Evolutionary conservation across 139 green algal species (phyloP), one percentile per base, ranked within the genome.

Genomic region (Chlorella sp.): DNA sequence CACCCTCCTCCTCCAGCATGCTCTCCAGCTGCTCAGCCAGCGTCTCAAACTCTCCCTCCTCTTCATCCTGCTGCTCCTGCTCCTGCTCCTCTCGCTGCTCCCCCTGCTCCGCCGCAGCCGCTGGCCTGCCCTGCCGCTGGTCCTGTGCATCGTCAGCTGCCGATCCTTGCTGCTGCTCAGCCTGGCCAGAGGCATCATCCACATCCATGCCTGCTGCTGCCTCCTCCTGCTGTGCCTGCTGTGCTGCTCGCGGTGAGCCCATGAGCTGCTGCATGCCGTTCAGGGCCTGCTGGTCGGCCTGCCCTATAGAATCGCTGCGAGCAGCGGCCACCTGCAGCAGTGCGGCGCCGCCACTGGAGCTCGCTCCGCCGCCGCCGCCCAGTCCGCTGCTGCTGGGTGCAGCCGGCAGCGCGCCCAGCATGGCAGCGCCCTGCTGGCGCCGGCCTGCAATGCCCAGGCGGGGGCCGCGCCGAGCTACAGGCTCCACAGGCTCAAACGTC

Each of bases 21-120:
- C 34, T 71, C 56, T 82, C 56, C 75, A 70, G 56, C 56, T 82
- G 56, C 56, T 82, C 75, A 18, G 74, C 74, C 47, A 81, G 51
- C 1, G 74, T 81, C 32, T 81, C 74, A 69, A 67, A 67, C 51
- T 81, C 74, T 3, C 20, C 6, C 9, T 16, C 32, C 51, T 69
- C 16, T 32, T 67, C 30, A 55, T 81, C 51, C 47, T 47, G 17
- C 67, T 74, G 65, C 23, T 30, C 2, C 60, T 67, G 60, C 65
- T 72, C 30, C 65, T 72, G 30, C 65, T 44, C 30, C 30, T 72
- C n/a, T 9, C 7, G 65, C 41, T 38, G 16, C 72, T 64, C 30
- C 41, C 17, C 38, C 25, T 18, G 36, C 15, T 32, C 28, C 64
- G 9, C n/a, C 21, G 25, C 28, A 4, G 25, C 64, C 21, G 28